Percentiles rank a stretch among this genome's conserved stretches.
These are phyloP conservation scores for Solanum chacoense DNA, from an alignment of 305 asterid species.

Conservation along the genomic window DNA sequence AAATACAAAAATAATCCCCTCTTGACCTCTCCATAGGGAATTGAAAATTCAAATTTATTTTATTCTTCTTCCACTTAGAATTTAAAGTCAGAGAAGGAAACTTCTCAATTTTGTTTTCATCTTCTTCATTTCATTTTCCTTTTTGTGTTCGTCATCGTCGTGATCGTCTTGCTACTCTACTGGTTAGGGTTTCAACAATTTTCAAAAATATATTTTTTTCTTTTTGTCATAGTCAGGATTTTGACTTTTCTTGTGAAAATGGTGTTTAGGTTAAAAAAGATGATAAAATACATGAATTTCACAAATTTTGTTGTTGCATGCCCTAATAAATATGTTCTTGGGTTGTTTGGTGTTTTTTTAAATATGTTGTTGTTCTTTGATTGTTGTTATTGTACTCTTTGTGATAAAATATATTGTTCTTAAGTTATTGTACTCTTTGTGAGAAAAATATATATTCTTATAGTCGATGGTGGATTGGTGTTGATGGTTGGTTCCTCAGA, in stretches of 20 bases:
- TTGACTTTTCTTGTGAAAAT: background rate
- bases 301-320: too few relatives aligned
- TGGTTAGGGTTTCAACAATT: background rate
- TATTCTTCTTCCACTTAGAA: background rate
- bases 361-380: background rate
- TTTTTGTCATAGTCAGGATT: background rate
- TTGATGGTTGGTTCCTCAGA: background rate
- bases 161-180: background rate
- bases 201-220: background rate
- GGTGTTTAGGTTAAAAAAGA: background rate
- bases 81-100: background rate
- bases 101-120: background rate
- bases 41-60: background rate
- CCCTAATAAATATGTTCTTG: background rate
- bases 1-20: background rate
- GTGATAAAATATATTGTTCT: background rate
- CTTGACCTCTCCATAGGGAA: background rate
- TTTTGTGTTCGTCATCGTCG: background rate
- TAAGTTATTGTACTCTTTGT: background rate
- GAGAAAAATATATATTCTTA: background rate
- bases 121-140: background rate
- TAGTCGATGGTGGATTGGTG: background rate
- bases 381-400: background rate
- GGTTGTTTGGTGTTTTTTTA: background rate
- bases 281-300: background rate